Evolutionary conservation across 2,329 filamentous ascomycete genomes (phyloP), one percentile per base, ranked within the genome.

Genomic region (Fusarium sp.): DNA sequence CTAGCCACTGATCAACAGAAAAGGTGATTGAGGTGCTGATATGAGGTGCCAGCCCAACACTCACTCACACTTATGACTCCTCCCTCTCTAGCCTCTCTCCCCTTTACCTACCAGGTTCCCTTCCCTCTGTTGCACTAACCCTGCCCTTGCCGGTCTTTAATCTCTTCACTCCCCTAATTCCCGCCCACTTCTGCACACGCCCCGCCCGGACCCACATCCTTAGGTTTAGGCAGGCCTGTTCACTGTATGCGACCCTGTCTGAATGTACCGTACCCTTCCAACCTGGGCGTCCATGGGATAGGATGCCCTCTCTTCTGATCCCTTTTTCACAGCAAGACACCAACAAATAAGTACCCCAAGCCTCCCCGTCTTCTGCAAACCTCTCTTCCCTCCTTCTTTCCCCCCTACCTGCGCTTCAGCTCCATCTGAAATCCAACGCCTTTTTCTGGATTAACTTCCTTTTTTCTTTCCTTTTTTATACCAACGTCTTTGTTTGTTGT

Each of bases 401-500:
- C 75, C 75, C 78, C 76, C 76, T 78, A 77, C 78, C 77, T 78
- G 78, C 75, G 76, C 74, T 77, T 79, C 76, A 77, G 70, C 75
- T 75, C 71, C 68, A 77, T 69, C 74, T 73, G 74, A 76, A 73
- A 76, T 74, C 73, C 73, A 79, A 80, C 77, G 73, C 74, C 75
- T 72, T 71, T 79, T 76, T 78, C 75, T 73, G 79, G 77, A 82
- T 80, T 78, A 78, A 79, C 76, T 79, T 76, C 77, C 76, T 79
- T 77, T 78, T 78, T 75, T 73, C 51, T 64, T 68, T 79, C 79
- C 79, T 74, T 77, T 82, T 82, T 82, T 80, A 81, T 82, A 81
- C 79, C 79, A 79, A 78, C 77, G 77, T 79, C 80, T 82, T 82
- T 83, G 79, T 81, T 82, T 83, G 83, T 86, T 83, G 83, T 86